A percentile compares a stretch with the other conserved stretches of the same genome.
Conservation (phyloP, 2,329 filamentous ascomycete species). For the Trichoderma semiorbis region DNA sequence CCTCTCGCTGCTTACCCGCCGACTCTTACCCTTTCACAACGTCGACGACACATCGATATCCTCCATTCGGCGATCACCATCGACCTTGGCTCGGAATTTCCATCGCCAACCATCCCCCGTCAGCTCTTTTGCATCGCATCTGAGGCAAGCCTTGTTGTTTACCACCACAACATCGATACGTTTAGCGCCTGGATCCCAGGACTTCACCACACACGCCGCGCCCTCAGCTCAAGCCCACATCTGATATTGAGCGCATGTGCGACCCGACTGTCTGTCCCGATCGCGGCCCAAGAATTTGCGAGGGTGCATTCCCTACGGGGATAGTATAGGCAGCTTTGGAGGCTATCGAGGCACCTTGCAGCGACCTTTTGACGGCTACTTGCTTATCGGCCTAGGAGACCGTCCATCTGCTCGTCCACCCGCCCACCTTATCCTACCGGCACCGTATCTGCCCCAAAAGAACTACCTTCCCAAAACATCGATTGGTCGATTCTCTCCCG, state of each 20-base stretch:
- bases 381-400: constrained; percentile 21
- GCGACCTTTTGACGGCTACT: constrained; percentile 21
- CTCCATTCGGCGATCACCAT: constrained; percentile 4
- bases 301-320: not conserved
- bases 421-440: not conserved
- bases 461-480: not conserved
- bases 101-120: constrained; percentile 16
- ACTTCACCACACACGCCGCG: not conserved
- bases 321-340: constrained; percentile 33
- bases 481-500: not conserved
- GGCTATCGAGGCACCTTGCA: constrained; percentile 33
- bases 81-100: constrained; percentile 11
- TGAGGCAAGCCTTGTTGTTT: not conserved
- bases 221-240: not conserved
- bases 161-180: not conserved
- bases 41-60: constrained; percentile 7
- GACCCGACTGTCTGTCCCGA: not conserved
- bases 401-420: not conserved
- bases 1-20: not conserved
- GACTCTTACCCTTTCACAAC: not conserved
- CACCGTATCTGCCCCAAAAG: not conserved
- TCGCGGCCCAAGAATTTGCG: not conserved
- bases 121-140: not conserved
- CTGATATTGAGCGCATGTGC: constrained; percentile 5
- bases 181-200: not conserved